Evolutionary conservation across 2,329 filamentous ascomycete species (phyloP), one percentile per base, ranked within the genome.

Genomic region (Apiospora malaysiana): DNA sequence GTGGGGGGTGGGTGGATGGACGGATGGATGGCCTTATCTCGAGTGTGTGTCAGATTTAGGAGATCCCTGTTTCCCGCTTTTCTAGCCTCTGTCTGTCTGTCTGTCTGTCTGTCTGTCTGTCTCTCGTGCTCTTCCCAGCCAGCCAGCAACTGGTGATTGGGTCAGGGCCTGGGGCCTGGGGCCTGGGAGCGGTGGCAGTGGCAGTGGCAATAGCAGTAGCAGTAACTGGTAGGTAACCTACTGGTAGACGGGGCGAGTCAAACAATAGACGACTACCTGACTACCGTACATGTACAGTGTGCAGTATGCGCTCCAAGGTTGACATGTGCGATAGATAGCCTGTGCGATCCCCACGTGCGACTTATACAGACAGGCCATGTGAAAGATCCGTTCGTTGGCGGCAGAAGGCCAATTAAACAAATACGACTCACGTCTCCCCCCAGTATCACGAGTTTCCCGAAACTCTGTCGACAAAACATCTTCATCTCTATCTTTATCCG

Each of bases 1-100:
- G n/a, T n/a, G n/a, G n/a, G n/a, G n/a, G n/a, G n/a, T n/a, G n/a
- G n/a, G n/a, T 46, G 45, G 43, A 18, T 46, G 43, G 51, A 63
- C 40, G 56, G 32, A 21, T 40, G 56, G 32, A 40, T 63, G 56
- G 56, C 27, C 56, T 63, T 63, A 63, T 63, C 32, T 40, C 12
- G n/a, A 18, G 56, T 63, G 46, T 32, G 56, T 63, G 32, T 63
- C 32, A 63, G 56, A 23, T 63, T 63, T 18, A 14, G 21, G 56
- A 63, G 56, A 63, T 63, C 56, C 56, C 56, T 63, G 56, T 40
- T 18, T 63, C 56, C 56, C 56, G 56, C 56, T 63, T 63, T 63
- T 63, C 56, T 63, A 63, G 37, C 25, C 8, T 37, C 32, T n/a
- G n/a, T n/a, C n/a, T n/a, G n/a, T n/a, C n/a, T n/a, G n/a, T n/a